phyloP scores from a whole-genome alignment of 1,284 basidiomycete genomes.

The Ceratobasidium sp. region DNA sequence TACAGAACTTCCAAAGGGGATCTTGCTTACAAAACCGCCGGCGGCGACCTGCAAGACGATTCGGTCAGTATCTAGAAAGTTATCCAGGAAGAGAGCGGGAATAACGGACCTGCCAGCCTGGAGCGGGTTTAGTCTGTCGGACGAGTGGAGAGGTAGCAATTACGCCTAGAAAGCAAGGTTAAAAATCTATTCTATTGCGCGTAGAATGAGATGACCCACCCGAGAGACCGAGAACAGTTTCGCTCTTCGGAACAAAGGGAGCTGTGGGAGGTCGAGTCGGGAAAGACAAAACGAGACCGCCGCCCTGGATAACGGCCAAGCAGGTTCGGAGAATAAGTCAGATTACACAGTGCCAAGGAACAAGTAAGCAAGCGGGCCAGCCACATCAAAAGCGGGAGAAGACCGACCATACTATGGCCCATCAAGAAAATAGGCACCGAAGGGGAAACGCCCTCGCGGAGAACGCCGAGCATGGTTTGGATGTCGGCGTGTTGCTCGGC shows the following conservation, averaged over 20 bases:
- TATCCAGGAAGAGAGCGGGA: neutral
- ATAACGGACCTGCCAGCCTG: slow-evolving; percentile 63
- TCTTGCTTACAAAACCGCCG: slow-evolving; percentile 64
- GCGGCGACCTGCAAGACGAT: slow-evolving; percentile 54
- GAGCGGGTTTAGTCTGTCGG: slow-evolving; percentile 70
- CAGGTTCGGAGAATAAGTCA: neutral
- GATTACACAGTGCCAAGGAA: neutral
- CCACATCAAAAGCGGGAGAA: neutral
- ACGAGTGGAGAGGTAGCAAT: slow-evolving; percentile 80
- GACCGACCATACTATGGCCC: slow-evolving; percentile 86
- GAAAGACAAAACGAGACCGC: slow-evolving; percentile 74
- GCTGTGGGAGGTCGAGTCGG: slow-evolving; percentile 63
- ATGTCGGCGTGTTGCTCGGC: slow-evolving; percentile 77
- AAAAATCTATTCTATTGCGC: slow-evolving; percentile 53
- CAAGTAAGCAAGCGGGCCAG: neutral
- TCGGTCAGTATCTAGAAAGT: neutral
- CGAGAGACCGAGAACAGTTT: slow-evolving; percentile 15
- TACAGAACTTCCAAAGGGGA: slow-evolving; percentile 63
- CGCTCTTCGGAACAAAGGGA: slow-evolving; percentile 47
- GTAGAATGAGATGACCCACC: slow-evolving; percentile 41
- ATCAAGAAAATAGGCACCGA: slow-evolving; percentile 76
- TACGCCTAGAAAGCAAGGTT: slow-evolving; percentile 71
- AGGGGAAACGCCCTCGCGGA: slow-evolving; percentile 61
- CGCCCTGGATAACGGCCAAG: slow-evolving; percentile 70
- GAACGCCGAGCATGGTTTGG: slow-evolving; percentile 72